Evolutionary conservation across 169 alveolate genomes (phyloP), one percentile per base, ranked within the genome.

Genomic region (Sarcocystis neurona): DNA sequence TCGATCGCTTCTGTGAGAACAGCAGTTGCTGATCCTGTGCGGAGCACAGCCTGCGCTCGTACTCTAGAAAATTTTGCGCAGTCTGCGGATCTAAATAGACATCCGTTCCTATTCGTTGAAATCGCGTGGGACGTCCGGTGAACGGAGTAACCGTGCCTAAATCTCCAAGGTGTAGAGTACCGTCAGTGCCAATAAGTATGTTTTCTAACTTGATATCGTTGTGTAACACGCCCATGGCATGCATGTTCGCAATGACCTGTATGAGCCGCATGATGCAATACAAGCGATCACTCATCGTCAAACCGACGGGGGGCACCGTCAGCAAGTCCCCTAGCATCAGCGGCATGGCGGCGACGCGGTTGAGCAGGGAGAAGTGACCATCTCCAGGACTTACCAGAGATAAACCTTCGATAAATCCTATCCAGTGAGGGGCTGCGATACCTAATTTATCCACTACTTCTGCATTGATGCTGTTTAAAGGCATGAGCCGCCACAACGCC

Each of bases 241-340:
- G 82, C n/a, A 72, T 6, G 41, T 72, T 72, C 53, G 82, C 82
- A 30, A 72, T 53, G 4, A 72, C 56, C 53, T 72, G 82, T 23
- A 72, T 72, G 56, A 72, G 32, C 3, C 82, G 82, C 47, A 72
- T 10, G 4, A 72, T 43, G 56, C 34, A 72, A 37, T 72, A 72
- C 2, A 72, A 39, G 6, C 82, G 82, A 2, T 72, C 56, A 12
- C 58, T 0, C n/a, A 72, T 32, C 0, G 34, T 6, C n/a, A 72
- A 56, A 6, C 58, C 82, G 2, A 39, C 56, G 3, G 82, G 82
- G 32, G 82, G 56, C 20, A 72, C 56, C 10, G 82, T 53, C 34
- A 72, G 82, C 82, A 72, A 43, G 53, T 72, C 82, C 12, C 82
- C 82, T 4, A 72, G 82, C 82, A 72, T 72, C 58, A 72, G 1